Conservation (phyloP, 371 early-diverging fungal genomes). For the Saksenaea vasiformis region DNA sequence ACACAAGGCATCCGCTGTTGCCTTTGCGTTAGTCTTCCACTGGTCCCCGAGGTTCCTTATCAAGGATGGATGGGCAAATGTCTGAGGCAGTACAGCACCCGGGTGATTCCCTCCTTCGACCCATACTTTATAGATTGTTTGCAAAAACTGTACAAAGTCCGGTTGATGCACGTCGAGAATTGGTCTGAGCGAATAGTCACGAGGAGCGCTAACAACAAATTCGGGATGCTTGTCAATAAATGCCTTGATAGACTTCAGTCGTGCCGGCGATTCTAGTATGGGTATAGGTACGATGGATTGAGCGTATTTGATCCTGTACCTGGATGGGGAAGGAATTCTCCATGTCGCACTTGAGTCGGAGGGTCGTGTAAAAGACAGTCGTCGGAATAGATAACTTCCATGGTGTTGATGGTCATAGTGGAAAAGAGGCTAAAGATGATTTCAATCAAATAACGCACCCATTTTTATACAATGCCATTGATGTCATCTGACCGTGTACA, state of each 20-base stretch:
- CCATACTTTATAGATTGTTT: slow-evolving; percentile 64
- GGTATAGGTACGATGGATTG: background rate
- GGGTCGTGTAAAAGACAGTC: slow-evolving; percentile 49
- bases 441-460: background rate
- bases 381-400: slow-evolving; percentile 48
- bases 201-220: slow-evolving; percentile 34
- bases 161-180: slow-evolving; percentile 59
- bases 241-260: slow-evolving; percentile 33
- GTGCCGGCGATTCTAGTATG: slow-evolving; percentile 40
- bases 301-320: slow-evolving; percentile 20
- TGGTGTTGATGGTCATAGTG: slow-evolving; percentile 1
- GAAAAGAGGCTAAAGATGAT: background rate
- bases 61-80: slow-evolving; percentile 42
- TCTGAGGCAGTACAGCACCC: slow-evolving; percentile 62
- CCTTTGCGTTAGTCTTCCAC: slow-evolving; percentile 33
- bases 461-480: background rate
- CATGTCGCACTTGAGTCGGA: slow-evolving; percentile 39
- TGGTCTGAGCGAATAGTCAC: slow-evolving; percentile 58
- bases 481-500: background rate
- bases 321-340: slow-evolving; percentile 29
- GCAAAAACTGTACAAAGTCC: slow-evolving; percentile 62
- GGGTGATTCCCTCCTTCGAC: slow-evolving; percentile 54
- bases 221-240: slow-evolving; percentile 27
- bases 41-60: slow-evolving; percentile 29
- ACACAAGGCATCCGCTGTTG: slow-evolving; percentile 19